Conservation (phyloP, 2,329 filamentous ascomycete species). For the Scedosporium aurantiacum region DNA sequence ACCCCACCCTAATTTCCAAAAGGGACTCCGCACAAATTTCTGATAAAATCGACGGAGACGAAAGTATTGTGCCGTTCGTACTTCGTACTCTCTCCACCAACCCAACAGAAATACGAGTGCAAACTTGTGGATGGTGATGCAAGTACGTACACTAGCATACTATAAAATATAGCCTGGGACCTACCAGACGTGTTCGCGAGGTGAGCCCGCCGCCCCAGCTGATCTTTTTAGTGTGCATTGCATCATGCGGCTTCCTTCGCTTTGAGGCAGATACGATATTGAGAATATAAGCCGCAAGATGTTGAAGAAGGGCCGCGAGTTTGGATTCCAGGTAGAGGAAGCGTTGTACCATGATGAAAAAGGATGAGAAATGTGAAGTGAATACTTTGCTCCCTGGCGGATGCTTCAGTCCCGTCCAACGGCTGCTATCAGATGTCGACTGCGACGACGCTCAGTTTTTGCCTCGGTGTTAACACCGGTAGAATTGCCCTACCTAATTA, state of each 20-base stretch:
- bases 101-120: neutral
- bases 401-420: neutral
- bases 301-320: neutral
- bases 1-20: conserved; percentile 5
- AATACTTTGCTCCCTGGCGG: neutral
- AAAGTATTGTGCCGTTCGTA: neutral
- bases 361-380: neutral
- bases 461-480: neutral
- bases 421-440: neutral
- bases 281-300: neutral
- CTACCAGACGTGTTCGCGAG: neutral
- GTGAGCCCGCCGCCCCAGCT: neutral
- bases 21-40: neutral
- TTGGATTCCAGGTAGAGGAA: too few relatives aligned
- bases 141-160: neutral
- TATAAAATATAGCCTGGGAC: neutral
- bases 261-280: neutral
- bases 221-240: neutral
- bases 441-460: neutral
- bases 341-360: too few relatives aligned
- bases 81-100: neutral
- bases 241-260: neutral
- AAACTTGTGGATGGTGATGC: neutral
- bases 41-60: neutral
- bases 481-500: neutral